Evolutionary conservation across 805 yeast species (phyloP), one percentile per base, ranked within the genome.

Genomic region (Kluyveromyces aestuarii): DNA sequence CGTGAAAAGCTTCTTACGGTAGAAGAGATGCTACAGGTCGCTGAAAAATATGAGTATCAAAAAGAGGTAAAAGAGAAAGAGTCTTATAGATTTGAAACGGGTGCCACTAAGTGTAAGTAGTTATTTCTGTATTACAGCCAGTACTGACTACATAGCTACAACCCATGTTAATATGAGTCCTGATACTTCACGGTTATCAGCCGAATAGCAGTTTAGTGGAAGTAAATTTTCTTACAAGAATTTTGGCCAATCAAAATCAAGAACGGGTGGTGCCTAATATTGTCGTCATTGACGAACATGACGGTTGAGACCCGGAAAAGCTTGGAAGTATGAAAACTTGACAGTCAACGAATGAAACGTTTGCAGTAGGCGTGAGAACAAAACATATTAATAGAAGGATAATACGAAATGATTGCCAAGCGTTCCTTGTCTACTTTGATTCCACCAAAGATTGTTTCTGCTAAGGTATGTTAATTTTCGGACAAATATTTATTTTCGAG

Each of bases 391-490:
- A 41, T 3, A 21, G 18, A 65, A 37, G 25, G 4, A 37, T 18
- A 10, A 11, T 13, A 11, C 40, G 30, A 41, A 14, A 85, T 82
- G 75, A 77, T 89, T 72, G 76, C 82, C 66, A 90, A 87, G 83
- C 90, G 99, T 76, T 84, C 84, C 62, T 79, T 91, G 71, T 89
- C 98, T 57, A 85, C 97, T 64, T 79, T 91, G 75, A 90, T 91
- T 67, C 99, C 99, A 62, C 99, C 99, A 70, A 91, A 91, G 91
- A 83, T 91, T 67, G 97, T 96, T 50, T 89, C 97, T 54, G 93
- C 96, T 43, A 79, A 83, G 72, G 91, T 84, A 79, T 62, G 90
- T 77, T 44, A n/a, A 41, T 18, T 37, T n/a, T 3, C 40, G n/a
- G 3, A 3, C 2, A 37, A 37, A 17, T 17, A 16, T 10, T 8